These are phyloP conservation scores for Rhynchospora breviuscula DNA, from an alignment of 176 grass and related monocot species.

Conservation along the genomic window DNA sequence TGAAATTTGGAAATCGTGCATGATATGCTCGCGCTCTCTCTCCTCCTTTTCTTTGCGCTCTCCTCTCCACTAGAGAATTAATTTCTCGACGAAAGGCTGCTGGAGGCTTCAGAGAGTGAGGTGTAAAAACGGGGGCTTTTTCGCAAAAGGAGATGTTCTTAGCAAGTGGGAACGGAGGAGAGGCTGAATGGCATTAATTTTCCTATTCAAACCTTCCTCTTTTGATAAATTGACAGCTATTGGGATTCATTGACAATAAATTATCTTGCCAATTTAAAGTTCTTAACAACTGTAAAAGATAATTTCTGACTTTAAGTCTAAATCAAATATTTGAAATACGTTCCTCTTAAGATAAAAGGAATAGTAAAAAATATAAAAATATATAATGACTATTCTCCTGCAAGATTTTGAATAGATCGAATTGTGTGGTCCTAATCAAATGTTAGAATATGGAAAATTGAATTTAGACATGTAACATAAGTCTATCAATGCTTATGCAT, in stretches of 20 bases:
- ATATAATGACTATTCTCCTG: no score
- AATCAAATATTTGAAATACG: background rate
- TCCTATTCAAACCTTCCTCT: background rate
- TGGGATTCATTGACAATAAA: background rate
- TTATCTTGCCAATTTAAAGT: background rate
- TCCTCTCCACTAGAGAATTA: background rate
- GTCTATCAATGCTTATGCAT: no score
- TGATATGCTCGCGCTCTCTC: background rate
- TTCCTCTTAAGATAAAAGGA: background rate
- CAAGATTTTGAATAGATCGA: no score
- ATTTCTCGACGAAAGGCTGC: slow-evolving; percentile 10
- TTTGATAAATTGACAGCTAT: background rate
- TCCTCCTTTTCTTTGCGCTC: background rate
- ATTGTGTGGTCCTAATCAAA: no score
- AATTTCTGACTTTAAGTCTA: background rate
- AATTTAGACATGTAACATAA: no score
- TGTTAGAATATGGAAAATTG: no score
- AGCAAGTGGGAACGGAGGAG: background rate
- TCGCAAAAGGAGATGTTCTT: slow-evolving; percentile 12
- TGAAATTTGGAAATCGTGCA: slow-evolving; percentile 21
- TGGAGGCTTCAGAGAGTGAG: slow-evolving; percentile 7
- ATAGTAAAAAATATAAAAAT: no score
- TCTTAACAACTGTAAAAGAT: background rate
- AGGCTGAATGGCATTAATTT: background rate
- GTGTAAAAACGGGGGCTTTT: slow-evolving; percentile 27